phyloP scores from a whole-genome alignment of 345 rosid genomes.

The Rhodamnia argentea region DNA sequence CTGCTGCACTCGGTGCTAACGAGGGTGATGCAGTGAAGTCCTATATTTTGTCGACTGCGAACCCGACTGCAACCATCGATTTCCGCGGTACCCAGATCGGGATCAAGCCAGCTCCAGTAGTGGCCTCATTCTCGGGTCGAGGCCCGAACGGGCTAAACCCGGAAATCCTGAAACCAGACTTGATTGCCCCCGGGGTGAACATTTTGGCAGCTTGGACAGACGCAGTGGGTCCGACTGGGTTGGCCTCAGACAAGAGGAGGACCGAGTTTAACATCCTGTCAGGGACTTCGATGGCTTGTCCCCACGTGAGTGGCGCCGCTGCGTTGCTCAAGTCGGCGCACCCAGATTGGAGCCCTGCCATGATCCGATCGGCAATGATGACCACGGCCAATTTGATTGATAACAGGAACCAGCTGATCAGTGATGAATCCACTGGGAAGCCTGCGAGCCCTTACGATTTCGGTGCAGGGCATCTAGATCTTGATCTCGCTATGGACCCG shows the following conservation, averaged over 20 bases:
- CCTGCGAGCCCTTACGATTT: conserved; percentile 44
- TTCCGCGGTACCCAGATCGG: conserved; percentile 67
- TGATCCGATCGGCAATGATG: conserved; percentile 77
- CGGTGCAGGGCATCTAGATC: conserved; percentile 66
- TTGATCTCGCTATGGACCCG: conserved; percentile 68
- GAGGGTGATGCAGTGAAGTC: conserved; percentile 62
- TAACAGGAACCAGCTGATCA: conserved; percentile 36
- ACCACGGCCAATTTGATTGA: conserved; percentile 53
- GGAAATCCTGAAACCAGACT: conserved; percentile 68
- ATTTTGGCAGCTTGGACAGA: conserved; percentile 87
- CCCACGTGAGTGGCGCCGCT: conserved; percentile 75
- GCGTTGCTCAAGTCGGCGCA: conserved; percentile 80
- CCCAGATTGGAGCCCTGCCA: conserved; percentile 71
- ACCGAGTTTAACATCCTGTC: conserved; percentile 75
- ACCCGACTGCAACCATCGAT: conserved; percentile 48
- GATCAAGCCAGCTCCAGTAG: conserved; percentile 68
- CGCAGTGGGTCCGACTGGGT: conserved; percentile 60
- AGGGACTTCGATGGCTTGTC: conserved; percentile 85
- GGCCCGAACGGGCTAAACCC: conserved; percentile 74
- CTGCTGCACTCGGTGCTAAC: conserved; percentile 58
- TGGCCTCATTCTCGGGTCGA: conserved; percentile 74
- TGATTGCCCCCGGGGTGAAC: conserved; percentile 74
- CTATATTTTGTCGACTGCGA: conserved; percentile 24
- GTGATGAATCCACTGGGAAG: conserved; percentile 70
- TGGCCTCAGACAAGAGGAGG: conserved; percentile 52